Evolutionary conservation across 768 basidiomycete species (phyloP), one percentile per base, ranked within the genome.

Genomic region (Galerina sulciceps): DNA sequence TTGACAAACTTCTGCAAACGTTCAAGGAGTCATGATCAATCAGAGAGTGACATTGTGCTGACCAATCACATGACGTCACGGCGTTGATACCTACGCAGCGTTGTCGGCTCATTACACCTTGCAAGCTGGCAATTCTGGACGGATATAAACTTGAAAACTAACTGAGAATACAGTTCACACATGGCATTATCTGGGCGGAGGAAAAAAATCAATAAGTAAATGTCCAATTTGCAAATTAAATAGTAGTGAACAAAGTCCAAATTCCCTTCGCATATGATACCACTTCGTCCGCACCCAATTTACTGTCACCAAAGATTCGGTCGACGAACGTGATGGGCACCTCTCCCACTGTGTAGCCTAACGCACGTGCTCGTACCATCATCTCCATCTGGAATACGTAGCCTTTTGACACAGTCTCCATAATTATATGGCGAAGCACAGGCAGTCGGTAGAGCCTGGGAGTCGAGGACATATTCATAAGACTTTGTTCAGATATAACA

Each of bases 351-450:
- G 82, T 85, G 74, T 94, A 96, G 5, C 92, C 93, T 55, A 93
- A 75, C 1, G 90, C 85, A 18, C 88, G 83, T 4, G 94, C 94
- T 1, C 94, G 85, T 17, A 94, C 94, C 84, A 96, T 96, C 89
- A 96, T 96, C 71, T 96, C 94, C 94, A 96, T 96, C 80, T 96
- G 94, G 79, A 96, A 96, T 31, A 96, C 94, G 66, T 96, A 96
- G 9, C 94, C 94, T 63, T 91, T 91, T 2, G 93, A 94, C 60
- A 88, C 83, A 1, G 91, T 94, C 63, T 88, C 82, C 4, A 88
- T 85, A 65, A 96, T 96, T 67, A 96, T 90, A 64, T 93, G 87
- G 47, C 83, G 84, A 54, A 96, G 79, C 6, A 91, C 94, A 0
- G 81, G 80, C 10, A 85, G 71, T 38, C 91, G 87, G 71, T 96